phyloP scores from a whole-genome alignment of 139 green algal genomes.

The Coccomyxa sp. region DNA sequence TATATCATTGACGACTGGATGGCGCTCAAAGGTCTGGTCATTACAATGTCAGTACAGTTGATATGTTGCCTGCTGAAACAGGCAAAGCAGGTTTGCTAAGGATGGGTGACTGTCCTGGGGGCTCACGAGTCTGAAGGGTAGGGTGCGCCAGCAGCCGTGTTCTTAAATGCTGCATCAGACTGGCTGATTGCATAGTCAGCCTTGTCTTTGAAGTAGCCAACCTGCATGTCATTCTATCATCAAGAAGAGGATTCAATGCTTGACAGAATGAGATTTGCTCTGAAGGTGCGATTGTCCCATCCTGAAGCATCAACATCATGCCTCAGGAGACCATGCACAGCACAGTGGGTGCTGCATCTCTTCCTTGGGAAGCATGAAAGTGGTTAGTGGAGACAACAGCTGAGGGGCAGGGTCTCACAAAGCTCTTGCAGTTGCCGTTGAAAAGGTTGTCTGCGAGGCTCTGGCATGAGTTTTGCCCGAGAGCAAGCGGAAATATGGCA shows the following conservation, averaged over 20 bases:
- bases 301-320: too few relatives aligned
- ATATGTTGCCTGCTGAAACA: too few relatives aligned
- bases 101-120: background rate
- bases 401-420: background rate
- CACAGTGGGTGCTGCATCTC: background rate
- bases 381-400: background rate
- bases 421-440: background rate
- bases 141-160: background rate
- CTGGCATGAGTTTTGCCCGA: too few relatives aligned
- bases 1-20: too few relatives aligned
- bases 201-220: background rate
- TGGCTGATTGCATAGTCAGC: background rate
- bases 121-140: background rate
- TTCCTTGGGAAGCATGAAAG: background rate
- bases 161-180: background rate
- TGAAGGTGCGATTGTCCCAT: too few relatives aligned
- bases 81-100: too few relatives aligned
- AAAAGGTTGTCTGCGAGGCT: background rate
- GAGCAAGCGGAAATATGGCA: too few relatives aligned
- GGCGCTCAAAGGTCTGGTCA: too few relatives aligned
- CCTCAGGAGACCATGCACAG: background rate
- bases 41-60: too few relatives aligned
- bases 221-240: background rate
- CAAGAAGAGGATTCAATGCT: background rate
- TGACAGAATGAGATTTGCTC: background rate